Conservation (phyloP, 192 early-diverging fungal genomes). For the Phlyctochytrium bullatum region DNA sequence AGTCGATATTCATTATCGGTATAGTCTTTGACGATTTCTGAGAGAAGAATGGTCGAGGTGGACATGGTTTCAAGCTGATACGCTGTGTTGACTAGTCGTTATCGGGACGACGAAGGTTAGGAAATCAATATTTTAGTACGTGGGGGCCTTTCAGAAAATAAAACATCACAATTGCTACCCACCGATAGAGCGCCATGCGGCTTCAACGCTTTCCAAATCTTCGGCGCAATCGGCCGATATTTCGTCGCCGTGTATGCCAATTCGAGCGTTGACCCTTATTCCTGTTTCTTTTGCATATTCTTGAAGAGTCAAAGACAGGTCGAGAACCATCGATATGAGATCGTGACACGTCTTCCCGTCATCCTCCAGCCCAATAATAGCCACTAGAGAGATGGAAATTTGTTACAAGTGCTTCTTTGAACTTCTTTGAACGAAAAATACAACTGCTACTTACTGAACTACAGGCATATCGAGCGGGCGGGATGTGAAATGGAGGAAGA, state of each 20-base stretch:
- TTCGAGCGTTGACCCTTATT: constrained; percentile 7
- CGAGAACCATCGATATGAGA: constrained; percentile 11
- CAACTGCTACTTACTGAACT: constrained; percentile 12
- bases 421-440: constrained; percentile 2
- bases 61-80: constrained; percentile 22
- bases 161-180: not conserved
- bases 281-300: constrained; percentile 24
- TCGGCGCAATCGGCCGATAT: not conserved
- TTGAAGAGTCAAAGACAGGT: constrained; percentile 18
- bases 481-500: not conserved
- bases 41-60: constrained; percentile 9
- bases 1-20: too few relatives aligned
- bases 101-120: not conserved
- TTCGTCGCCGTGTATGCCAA: constrained; percentile 17
- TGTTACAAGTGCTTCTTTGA: not conserved
- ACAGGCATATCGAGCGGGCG: not conserved
- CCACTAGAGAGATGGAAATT: constrained; percentile 1
- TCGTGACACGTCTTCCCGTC: constrained; percentile 13
- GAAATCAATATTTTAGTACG: too few relatives aligned
- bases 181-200: constrained; percentile 16
- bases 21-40: constrained; percentile 12
- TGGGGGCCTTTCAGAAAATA: too few relatives aligned
- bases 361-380: constrained; percentile 6
- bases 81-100: constrained; percentile 12
- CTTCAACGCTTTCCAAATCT: constrained; percentile 8